phyloP scores from a whole-genome alignment of 2,329 filamentous ascomycete species.

The Aspergillus sp. region DNA sequence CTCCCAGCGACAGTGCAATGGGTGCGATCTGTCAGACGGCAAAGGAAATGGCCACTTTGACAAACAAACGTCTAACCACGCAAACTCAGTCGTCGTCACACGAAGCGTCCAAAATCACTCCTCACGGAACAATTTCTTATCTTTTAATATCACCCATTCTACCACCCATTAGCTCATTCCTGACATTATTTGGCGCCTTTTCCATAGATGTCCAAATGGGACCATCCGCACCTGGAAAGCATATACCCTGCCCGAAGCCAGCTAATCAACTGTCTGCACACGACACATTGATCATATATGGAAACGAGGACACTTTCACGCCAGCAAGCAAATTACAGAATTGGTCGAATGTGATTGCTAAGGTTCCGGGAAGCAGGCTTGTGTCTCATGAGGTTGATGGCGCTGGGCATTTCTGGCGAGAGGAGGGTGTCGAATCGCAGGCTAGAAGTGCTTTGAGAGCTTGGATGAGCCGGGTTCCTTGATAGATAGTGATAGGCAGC shows the following conservation, averaged over 20 bases:
- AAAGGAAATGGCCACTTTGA: conserved; percentile 52
- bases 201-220: conserved; percentile 25
- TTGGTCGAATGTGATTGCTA: conserved; percentile 56
- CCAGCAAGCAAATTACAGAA: conserved; percentile 55
- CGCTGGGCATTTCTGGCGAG: conserved; percentile 60
- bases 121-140: conserved; percentile 30
- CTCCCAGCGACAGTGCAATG: conserved; percentile 50
- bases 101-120: conserved; percentile 8
- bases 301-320: conserved; percentile 68
- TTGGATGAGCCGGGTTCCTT: conserved; percentile 30
- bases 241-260: conserved; percentile 37
- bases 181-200: conserved; percentile 53
- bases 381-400: conserved; percentile 43
- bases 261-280: conserved; percentile 50
- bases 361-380: conserved; percentile 42
- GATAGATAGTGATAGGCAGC: neutral
- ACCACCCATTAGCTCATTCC: conserved; percentile 50
- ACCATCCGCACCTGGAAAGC: conserved; percentile 22
- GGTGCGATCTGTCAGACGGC: conserved; percentile 67
- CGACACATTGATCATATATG: conserved; percentile 65
- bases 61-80: neutral
- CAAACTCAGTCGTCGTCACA: conserved; percentile 8
- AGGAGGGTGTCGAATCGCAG: conserved; percentile 42
- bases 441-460: conserved; percentile 34
- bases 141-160: conserved; percentile 62